Evolutionary conservation across 2,329 filamentous ascomycete genomes (phyloP).

Genomic region (Pseudogymnoascus sp.): DNA sequence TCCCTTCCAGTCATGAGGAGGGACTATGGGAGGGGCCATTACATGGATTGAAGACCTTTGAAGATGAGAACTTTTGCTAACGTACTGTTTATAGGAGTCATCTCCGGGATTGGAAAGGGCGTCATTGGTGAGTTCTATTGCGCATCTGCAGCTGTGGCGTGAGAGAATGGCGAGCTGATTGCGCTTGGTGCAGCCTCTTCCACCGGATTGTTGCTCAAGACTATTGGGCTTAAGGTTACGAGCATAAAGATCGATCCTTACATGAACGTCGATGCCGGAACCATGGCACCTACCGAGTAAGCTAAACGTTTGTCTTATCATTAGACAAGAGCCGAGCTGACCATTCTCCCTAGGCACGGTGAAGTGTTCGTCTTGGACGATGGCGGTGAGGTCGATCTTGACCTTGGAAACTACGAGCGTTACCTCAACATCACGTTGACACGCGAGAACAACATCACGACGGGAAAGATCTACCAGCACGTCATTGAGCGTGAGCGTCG

Average conservation of each 20-base stretch:
- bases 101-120: constrained; percentile 55
- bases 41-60: neutral
- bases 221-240: constrained; percentile 66
- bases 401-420: constrained; percentile 69
- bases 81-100: constrained; percentile 33
- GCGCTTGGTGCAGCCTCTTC: constrained; percentile 50
- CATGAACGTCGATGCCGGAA: constrained; percentile 69
- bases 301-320: constrained; percentile 29
- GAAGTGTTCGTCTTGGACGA: constrained; percentile 85
- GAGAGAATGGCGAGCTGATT: constrained; percentile 16
- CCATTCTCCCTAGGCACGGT: constrained; percentile 54
- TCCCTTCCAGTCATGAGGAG: neutral
- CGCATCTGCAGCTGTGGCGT: constrained; percentile 11
- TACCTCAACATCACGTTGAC: constrained; percentile 79
- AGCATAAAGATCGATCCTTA: constrained; percentile 68
- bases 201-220: constrained; percentile 71
- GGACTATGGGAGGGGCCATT: neutral
- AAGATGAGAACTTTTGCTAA: constrained; percentile 14
- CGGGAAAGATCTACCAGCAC: constrained; percentile 88
- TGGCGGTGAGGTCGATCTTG: constrained; percentile 69
- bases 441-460: constrained; percentile 91
- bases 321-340: constrained; percentile 14
- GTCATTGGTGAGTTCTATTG: constrained; percentile 51
- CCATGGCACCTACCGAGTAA: constrained; percentile 60
- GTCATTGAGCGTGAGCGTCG: constrained; percentile 67